Percentiles rank a stretch among this genome's conserved stretches.
phyloP scores from a whole-genome alignment of 768 basidiomycete species.

The Trametes punicea region DNA sequence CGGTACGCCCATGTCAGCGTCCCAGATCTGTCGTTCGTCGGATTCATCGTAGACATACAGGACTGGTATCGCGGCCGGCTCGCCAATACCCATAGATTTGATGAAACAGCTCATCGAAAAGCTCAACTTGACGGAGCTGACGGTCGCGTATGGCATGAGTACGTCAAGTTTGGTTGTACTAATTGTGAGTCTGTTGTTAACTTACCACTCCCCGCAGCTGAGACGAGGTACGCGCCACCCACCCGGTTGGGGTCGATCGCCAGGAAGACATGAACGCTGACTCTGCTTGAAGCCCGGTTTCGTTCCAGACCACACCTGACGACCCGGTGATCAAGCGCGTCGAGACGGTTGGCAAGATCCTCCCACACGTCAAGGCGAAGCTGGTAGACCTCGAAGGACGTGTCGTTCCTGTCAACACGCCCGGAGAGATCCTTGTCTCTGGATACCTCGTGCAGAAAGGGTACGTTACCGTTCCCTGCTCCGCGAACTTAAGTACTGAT shows the following conservation, averaged over 20 bases:
- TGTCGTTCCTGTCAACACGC: conserved; percentile 64
- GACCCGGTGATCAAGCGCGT: conserved; percentile 73
- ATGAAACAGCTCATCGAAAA: conserved; percentile 70
- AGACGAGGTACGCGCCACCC: conserved; percentile 51
- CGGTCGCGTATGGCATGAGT: conserved; percentile 89
- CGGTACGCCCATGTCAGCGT: conserved; percentile 44
- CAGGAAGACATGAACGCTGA: neutral
- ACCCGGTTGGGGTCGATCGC: neutral
- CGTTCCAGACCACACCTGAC: conserved; percentile 71
- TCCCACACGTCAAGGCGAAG: conserved; percentile 77
- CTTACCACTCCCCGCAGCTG: conserved; percentile 42
- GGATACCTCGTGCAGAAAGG: conserved; percentile 83
- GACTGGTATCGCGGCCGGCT: conserved; percentile 81
- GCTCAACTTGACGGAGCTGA: conserved; percentile 66
- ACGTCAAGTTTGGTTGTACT: conserved; percentile 27
- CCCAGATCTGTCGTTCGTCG: neutral
- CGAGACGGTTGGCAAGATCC: conserved; percentile 76
- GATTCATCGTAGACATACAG: conserved; percentile 32
- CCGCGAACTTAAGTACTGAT: neutral
- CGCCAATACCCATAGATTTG: conserved; percentile 72
- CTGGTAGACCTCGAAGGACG: conserved; percentile 56
- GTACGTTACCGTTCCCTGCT: conserved; percentile 34
- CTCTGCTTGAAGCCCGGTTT: conserved; percentile 58
- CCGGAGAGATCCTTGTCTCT: conserved; percentile 71
- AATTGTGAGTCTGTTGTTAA: neutral